A percentile compares a stretch with the other conserved stretches of the same genome.
These are phyloP conservation scores for Dissophora ornata DNA, from an alignment of 192 early-diverging fungal genomes.

Conservation along the genomic window DNA sequence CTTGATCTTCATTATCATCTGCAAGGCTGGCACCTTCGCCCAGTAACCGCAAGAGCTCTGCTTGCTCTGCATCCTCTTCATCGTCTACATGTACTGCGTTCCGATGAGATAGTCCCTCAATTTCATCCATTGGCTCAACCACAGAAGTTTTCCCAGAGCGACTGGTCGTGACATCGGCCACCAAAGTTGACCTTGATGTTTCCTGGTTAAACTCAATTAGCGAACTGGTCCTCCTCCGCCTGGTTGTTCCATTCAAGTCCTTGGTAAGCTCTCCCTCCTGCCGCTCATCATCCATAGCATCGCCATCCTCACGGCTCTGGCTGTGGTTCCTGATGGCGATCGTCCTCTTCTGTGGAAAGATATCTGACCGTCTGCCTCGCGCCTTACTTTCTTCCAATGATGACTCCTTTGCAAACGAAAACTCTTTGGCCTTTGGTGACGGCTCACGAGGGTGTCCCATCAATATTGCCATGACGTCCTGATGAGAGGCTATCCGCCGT, in stretches of 20 bases:
- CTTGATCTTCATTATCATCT: constrained; percentile 12
- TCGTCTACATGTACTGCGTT: background rate
- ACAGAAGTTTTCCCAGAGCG: background rate
- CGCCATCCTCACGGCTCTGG: background rate
- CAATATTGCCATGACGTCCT: constrained; percentile 17
- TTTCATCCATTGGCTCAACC: background rate
- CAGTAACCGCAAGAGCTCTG: constrained; percentile 21
- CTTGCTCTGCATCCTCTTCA: constrained; percentile 22
- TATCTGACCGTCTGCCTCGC: constrained; percentile 12
- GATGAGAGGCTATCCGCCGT: constrained; percentile 16
- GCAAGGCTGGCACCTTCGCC: constrained; percentile 9
- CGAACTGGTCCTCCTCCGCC: constrained; percentile 21
- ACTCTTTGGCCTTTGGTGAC: constrained; percentile 21
- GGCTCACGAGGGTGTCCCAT: background rate
- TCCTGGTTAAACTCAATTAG: constrained; percentile 13
- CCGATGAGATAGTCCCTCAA: background rate
- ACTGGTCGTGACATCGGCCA: background rate
- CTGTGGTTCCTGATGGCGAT: constrained; percentile 15
- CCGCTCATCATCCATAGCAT: background rate
- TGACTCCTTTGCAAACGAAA: constrained; percentile 9
- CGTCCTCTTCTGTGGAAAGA: constrained; percentile 20
- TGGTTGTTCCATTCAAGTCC: background rate
- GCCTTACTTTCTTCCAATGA: background rate
- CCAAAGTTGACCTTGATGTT: background rate
- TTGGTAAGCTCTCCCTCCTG: background rate